Base-by-base conservation (phyloP, 495 filamentous ascomycete genomes). In the Aspergillus avenaceus region DNA sequence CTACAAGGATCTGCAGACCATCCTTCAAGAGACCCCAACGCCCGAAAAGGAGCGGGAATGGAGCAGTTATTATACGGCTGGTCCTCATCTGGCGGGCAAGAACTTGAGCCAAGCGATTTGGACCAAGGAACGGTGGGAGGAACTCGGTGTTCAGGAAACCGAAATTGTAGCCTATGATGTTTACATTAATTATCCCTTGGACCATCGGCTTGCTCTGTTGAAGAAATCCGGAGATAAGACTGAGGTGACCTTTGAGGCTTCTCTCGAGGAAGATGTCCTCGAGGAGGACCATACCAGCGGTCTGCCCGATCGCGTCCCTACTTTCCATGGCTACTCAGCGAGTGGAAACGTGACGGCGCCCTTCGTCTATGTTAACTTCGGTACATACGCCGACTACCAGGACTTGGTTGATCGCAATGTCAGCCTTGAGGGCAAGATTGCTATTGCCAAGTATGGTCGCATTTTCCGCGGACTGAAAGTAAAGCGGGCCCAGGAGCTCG, bases 261-360 rank as follows among this genome's bases (percentile, higher is more conserved):
- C 77, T 0, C 61, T 98, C 32, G 82, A 88, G 59, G 93, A 98
- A 66, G 89, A 95, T 66, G 78, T 88, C 3, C 72, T 97, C n/a
- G 77, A 87, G 0, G 84, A 96, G 47, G 95, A 97, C 62, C 73
- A 78, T 5, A 96, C 91, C 0, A 88, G 79, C 19, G 74, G 83
- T 22, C 64, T 90, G 22, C 64, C 78, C 12, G 77, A 93, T 52
- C 79, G 91, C 24, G 80, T 98, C 36, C 91, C 95, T 4, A 93
- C 87, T 3, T 98, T 98, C 70, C 91, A 98, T 66, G 93, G 93
- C 22, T 97, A 97, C 63, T 95, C 89, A 7, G 90, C 90, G 4
- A 87, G 73, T 45, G 93, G 93, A 4, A 96, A 97, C 60, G 92
- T 92, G 45, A 93, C 91, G 0, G 91, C 85, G 12, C 75, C 73